Evolutionary conservation across 1,284 basidiomycete species (phyloP).

Genomic region (Kwoniella shivajii): DNA sequence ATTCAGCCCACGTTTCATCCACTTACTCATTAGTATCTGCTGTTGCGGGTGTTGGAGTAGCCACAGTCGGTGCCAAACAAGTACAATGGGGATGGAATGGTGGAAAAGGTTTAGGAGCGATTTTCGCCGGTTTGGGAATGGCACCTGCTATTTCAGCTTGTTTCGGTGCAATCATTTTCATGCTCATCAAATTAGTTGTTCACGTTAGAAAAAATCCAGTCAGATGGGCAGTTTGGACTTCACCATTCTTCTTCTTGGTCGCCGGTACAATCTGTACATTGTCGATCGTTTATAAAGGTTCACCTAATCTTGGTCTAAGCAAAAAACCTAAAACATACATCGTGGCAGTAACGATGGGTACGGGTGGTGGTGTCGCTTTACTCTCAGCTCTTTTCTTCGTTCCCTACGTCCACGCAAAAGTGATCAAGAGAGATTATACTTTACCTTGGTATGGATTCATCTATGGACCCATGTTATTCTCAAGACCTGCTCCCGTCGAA

Average conservation of each 20-base stretch:
- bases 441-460: conserved; percentile 54
- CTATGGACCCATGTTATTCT: conserved; percentile 55
- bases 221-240: conserved; percentile 51
- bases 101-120: conserved; percentile 56
- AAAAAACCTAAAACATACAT: conserved; percentile 48
- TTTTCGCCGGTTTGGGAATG: conserved; percentile 55
- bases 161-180: conserved; percentile 55
- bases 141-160: conserved; percentile 51
- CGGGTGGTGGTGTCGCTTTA: conserved; percentile 49
- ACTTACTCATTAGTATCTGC: conserved; percentile 57
- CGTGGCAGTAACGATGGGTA: conserved; percentile 52
- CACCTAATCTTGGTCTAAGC: conserved; percentile 54
- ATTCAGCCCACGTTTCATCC: conserved; percentile 56
- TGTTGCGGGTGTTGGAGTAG: conserved; percentile 58
- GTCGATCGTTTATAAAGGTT: conserved; percentile 55
- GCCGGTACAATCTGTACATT: conserved; percentile 50
- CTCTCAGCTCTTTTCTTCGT: conserved; percentile 56
- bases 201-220: conserved; percentile 52
- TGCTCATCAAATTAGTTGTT: conserved; percentile 54
- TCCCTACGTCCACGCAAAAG: conserved; percentile 56
- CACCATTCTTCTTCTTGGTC: conserved; percentile 57
- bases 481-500: conserved; percentile 38
- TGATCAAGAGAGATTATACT: conserved; percentile 56
- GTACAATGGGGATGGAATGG: conserved; percentile 59
- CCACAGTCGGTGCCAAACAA: conserved; percentile 52